Percentiles rank a stretch among this genome's conserved stretches.
Conservation (phyloP, 129 eudicot species). For the Helianthus tuberosus region DNA sequence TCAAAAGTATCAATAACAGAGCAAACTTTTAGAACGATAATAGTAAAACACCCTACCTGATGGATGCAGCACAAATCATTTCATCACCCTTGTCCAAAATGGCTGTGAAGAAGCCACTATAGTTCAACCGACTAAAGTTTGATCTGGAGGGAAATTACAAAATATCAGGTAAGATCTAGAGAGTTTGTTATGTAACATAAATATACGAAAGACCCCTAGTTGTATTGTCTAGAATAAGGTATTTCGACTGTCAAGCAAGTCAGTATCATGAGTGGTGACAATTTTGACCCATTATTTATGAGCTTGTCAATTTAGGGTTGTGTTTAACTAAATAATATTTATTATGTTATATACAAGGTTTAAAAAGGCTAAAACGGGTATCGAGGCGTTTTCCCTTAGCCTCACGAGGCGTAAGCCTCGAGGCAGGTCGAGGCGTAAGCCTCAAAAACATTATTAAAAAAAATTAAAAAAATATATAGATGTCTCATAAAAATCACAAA, state of each 20-base stretch:
- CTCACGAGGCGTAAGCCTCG: too few species aligned
- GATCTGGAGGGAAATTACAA: slow-evolving; percentile 50
- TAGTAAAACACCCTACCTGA: slow-evolving; percentile 53
- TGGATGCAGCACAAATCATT: slow-evolving; percentile 85
- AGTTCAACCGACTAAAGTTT: slow-evolving; percentile 76
- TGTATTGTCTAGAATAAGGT: not conserved
- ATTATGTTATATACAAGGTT: not conserved
- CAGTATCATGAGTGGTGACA: not conserved
- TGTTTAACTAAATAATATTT: not conserved
- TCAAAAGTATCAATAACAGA: slow-evolving; percentile 26
- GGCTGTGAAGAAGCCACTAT: slow-evolving; percentile 73
- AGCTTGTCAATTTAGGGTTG: not conserved
- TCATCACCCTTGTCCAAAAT: slow-evolving; percentile 91
- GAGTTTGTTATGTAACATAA: slow-evolving; percentile 5
- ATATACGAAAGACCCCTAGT: not conserved
- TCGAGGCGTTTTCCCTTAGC: too few species aligned
- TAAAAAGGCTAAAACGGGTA: too few species aligned
- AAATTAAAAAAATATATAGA: too few species aligned
- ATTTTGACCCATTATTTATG: not conserved
- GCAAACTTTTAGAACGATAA: slow-evolving; percentile 6
- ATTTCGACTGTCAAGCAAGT: not conserved
- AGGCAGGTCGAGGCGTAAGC: too few species aligned
- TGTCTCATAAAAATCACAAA: too few species aligned
- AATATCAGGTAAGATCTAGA: not conserved
- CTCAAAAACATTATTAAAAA: too few species aligned